These are phyloP conservation scores for Papiliotrema fonsecae DNA, from an alignment of 1,284 basidiomycete genomes.

Conservation along the genomic window DNA sequence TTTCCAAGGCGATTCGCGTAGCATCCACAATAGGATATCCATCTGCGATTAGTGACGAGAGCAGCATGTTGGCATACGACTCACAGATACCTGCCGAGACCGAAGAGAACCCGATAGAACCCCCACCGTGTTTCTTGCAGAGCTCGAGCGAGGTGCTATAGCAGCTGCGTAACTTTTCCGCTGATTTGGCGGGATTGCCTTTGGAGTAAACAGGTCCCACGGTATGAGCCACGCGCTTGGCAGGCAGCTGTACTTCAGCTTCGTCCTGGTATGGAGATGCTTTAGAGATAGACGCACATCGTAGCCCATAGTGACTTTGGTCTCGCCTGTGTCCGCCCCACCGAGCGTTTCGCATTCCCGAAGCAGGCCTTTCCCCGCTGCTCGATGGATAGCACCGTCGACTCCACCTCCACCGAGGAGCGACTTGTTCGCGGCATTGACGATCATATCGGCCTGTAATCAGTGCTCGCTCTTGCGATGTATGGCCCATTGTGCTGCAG, in stretches of 20 bases:
- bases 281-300: slow-evolving; percentile 24
- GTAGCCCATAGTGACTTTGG: slow-evolving; percentile 44
- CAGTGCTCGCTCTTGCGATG: background rate
- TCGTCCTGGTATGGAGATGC: background rate
- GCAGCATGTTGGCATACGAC: slow-evolving; percentile 12
- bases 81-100: slow-evolving; percentile 41
- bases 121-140: slow-evolving; percentile 59
- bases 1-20: slow-evolving; percentile 37
- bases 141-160: slow-evolving; percentile 64
- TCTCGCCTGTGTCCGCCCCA: slow-evolving; percentile 75
- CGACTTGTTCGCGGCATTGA: slow-evolving; percentile 78
- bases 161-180: slow-evolving; percentile 63
- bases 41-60: slow-evolving; percentile 20
- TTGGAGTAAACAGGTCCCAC: slow-evolving; percentile 76
- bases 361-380: slow-evolving; percentile 69
- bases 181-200: slow-evolving; percentile 46
- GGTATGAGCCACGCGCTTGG: slow-evolving; percentile 75
- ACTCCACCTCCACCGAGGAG: slow-evolving; percentile 61
- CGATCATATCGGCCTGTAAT: slow-evolving; percentile 62
- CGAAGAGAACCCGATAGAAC: slow-evolving; percentile 57
- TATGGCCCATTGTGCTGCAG: background rate
- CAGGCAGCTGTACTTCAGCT: slow-evolving; percentile 46
- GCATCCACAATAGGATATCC: slow-evolving; percentile 47
- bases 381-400: slow-evolving; percentile 58
- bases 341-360: slow-evolving; percentile 65